Evolutionary conservation across 225 moss, liverwort and hornwort genomes (phyloP), one percentile per base, ranked within the genome.

Genomic region (Marchantia polymorpha): DNA sequence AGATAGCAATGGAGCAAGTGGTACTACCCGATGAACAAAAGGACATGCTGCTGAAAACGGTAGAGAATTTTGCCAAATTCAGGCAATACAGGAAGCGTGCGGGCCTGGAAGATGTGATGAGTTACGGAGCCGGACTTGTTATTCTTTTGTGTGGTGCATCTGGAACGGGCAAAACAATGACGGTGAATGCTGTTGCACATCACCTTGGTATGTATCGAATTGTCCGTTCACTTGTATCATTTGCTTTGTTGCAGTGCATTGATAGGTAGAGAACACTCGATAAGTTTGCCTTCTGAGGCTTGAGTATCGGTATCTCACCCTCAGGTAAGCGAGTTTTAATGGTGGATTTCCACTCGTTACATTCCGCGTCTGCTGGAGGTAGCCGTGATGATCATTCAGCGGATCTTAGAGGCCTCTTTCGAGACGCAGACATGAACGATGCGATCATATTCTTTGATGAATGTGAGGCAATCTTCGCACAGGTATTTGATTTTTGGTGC

Each of bases 361-460:
- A 90, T 48, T 78, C 88, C 58, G 86, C 88, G 52, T 78, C 83
- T 53, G 85, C 82, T 51, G 85, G 85, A 31, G 86, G 79, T 26
- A 82, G 78, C 79, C 81, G 87, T 67, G 90, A 90, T 66, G 90
- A 88, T 81, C 88, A 85, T 73, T 83, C 89, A 69, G 84, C 86
- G 59, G 90, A 90, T 76, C 83, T 90, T 52, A 86, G 90, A 69
- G 90, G 90, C 55, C 83, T 90, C 6, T 90, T 90, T 55, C 82
- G 90, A 55, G 90, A 90, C 73, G 90, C 90, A 64, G 90, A 90
- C 69, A 90, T 90, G 90, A 90, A 90, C 75, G 88, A 90, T 82
- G 90, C 90, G 26, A 83, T 90, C 80, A 87, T 90, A 74, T 90
- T 90, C 61, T 90, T 90, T 81, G 90, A 90, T 66, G 90, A 90